Evolutionary conservation across 257 asterid genomes (phyloP).

Genomic region (Schizonepeta tenuifolia): DNA sequence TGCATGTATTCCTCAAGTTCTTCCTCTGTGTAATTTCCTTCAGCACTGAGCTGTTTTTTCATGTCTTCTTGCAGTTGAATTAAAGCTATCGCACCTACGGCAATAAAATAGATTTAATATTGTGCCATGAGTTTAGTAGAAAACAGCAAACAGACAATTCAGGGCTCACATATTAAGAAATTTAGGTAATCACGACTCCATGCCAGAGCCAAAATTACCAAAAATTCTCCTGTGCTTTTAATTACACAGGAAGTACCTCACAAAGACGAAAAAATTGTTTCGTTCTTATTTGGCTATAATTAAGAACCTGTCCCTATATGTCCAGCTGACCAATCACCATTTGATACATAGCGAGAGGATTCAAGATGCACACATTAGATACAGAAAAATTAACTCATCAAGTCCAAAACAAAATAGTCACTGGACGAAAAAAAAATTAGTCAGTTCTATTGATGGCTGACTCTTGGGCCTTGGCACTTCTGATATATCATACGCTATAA

Average conservation of each 20-base stretch:
- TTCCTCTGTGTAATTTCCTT: conserved; percentile 90
- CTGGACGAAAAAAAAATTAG: not conserved
- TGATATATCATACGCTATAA: not conserved
- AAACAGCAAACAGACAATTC: conserved; percentile 11
- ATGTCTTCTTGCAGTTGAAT: conserved; percentile 96
- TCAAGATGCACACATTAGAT: conserved; percentile 1
- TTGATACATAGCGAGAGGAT: not conserved
- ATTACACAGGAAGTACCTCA: not conserved
- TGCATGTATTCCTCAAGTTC: conserved; percentile 92
- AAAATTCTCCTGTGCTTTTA: not conserved
- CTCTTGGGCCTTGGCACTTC: not conserved
- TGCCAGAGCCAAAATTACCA: conserved; percentile 12
- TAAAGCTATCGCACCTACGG: conserved; percentile 91
- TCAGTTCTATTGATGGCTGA: conserved; percentile 16
- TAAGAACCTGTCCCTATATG: not conserved
- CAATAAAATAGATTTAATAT: conserved; percentile 20
- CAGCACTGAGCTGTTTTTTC: conserved; percentile 81
- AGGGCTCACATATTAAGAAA: not conserved
- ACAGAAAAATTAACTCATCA: not conserved
- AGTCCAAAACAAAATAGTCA: not conserved
- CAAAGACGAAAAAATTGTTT: not conserved
- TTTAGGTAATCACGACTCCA: not conserved
- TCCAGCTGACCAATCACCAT: not conserved
- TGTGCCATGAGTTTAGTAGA: conserved; percentile 20
- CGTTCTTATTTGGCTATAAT: not conserved